Evolutionary conservation across 768 basidiomycete genomes (phyloP), one percentile per base, ranked within the genome.

Genomic region (Mycena leptocephala): DNA sequence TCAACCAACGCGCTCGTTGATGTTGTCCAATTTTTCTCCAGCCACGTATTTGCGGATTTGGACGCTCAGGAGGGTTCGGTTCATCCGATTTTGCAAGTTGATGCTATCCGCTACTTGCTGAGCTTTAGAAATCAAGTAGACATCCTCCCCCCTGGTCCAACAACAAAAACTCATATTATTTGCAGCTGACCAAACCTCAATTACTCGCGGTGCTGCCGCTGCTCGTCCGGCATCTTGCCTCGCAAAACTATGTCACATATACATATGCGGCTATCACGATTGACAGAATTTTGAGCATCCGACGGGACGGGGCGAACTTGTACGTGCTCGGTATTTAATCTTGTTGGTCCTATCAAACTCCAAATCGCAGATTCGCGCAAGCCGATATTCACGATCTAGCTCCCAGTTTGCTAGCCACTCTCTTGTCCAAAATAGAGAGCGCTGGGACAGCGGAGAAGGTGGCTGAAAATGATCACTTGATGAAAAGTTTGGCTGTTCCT

Each of bases 191-290:
- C 8, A 99, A 99, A 86, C 92, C 94, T 20, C 98, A 99, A 89
- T 89, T 99, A 13, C 89, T 97, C 10, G 93, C 96, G 2, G 98
- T 99, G 26, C 87, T 99, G 1, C 98, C 98, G 0, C 89, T 96
- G 24, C 92, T 99, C 13, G 91, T 94, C 32, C 93, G 89, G 16
- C 97, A 98, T 82, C 92, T 99, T 39, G 87, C 88, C 7, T 96
- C 96, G 24, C 87, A 90, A 65, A 96, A 97, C 82, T 97, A 96
- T 84, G 98, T 99, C 61, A 94, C 95, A 30, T 98, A 95, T 80
- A 97, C 98, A 0, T 99, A 99, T 84, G 97, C 97, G 11, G 97
- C 98, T 22, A 97, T 99, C 80, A 96, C 97, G n/a, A 97, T 99
- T 81, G 98, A 99, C 81, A 92, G 97, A 9, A 94, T 99, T 68